Base-by-base conservation (phyloP, 2,329 filamentous ascomycete genomes). In the Calonectria henricotiae region DNA sequence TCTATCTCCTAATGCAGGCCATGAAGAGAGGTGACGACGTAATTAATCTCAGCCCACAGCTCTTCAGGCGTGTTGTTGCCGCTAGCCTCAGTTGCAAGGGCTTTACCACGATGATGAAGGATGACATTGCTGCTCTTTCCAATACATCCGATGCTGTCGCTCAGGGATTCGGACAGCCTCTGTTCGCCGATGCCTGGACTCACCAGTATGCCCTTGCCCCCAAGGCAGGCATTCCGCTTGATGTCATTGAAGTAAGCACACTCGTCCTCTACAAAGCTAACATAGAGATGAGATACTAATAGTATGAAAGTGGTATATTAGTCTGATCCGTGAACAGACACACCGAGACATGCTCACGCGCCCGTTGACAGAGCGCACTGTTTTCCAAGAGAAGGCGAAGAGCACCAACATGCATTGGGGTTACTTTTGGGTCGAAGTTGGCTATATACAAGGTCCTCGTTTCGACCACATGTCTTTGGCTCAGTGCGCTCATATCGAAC, bases 31-130 rank as follows among this genome's bases (percentile, higher is more conserved):
- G 79, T 0, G 79, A 82, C 20, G 79, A 86, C 44, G 74, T 82
- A 8, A 73, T 85, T 41, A 85, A 87, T 62, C 79, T 92, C 23
- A 90, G 84, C n/a, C 68, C 74, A 0, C 85, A 86, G 75, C 84
- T 93, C 0, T 81, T 88, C 37, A 85, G 85, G 70, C 88, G 90
- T 12, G 81, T 92, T 35, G 81, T 85, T 47, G 81, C 80, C 11
- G 83, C 88, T 1, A 86, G 86, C 23, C 85, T 92, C 81, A 79
- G 82, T 3, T 92, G 90, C 75, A 84, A 86, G 2, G 90, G 90
- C 1, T 92, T 92, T 77, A 90, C 88, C 4, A 82, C 87, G 1
- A 71, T 86, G n/a, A 88, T 89, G 83, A 92, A 91, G 80, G 88
- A 91, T 74, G 86, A 89, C 73, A 83, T 92, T 72, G 84, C 87